These are phyloP conservation scores for Anisogramma anomala DNA, from an alignment of 2,329 filamentous ascomycete genomes.

Conservation along the genomic window DNA sequence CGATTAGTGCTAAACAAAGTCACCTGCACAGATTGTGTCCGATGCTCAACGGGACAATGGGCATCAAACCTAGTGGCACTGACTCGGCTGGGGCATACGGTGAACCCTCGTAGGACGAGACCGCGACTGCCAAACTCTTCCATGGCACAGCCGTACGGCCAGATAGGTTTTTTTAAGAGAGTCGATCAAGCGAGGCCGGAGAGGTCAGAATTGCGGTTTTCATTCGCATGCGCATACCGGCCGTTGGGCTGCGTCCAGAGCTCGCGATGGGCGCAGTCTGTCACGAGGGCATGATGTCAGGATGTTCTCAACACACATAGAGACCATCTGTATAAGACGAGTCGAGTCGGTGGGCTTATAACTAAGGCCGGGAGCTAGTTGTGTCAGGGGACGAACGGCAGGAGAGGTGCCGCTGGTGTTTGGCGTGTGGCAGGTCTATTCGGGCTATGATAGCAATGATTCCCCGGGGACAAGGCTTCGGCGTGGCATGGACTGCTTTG, in stretches of 20 bases:
- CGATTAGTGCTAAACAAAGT: not conserved
- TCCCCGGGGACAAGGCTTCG: not conserved
- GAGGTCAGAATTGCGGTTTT: no score
- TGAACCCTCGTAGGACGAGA: not conserved
- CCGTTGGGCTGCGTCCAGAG: no score
- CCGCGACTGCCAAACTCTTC: not conserved
- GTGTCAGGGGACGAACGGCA: no score
- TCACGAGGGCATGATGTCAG: no score
- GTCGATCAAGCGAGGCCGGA: no score
- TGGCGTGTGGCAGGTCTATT: not conserved
- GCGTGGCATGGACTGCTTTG: not conserved
- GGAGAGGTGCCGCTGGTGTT: not conserved
- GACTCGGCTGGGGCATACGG: constrained; percentile 13
- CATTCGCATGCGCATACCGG: no score
- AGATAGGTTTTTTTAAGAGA: not conserved
- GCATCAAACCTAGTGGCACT: constrained; percentile 6
- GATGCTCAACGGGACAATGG: constrained; percentile 15
- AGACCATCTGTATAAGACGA: no score
- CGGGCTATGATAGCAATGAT: not conserved
- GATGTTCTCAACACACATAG: no score
- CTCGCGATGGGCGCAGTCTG: no score
- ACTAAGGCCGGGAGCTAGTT: no score
- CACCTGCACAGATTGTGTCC: constrained; percentile 5
- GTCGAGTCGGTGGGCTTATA: no score
- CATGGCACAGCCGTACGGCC: no score